A percentile compares a stretch with the other conserved stretches of the same genome.
Evolutionary conservation across 306 rosid species (phyloP).

Genomic region (Glycine latifolia): DNA sequence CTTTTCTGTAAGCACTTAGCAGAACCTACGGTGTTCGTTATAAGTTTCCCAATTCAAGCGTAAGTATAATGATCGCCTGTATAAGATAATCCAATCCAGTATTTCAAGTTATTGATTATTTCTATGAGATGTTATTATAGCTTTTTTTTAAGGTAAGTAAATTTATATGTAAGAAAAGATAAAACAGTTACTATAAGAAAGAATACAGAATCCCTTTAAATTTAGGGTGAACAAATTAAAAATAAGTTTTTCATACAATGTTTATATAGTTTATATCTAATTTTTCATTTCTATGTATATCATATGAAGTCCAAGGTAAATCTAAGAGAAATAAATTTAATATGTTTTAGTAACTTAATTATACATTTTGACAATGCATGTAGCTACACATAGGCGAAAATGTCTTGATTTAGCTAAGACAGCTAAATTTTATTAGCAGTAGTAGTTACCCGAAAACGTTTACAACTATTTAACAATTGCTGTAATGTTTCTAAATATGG

Average conservation of each 20-base stretch:
- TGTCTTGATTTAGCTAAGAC: not conserved
- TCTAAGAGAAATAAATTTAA: not conserved
- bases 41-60: not conserved
- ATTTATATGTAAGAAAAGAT: not conserved
- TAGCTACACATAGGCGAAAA: not conserved
- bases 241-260: not conserved
- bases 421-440: not conserved
- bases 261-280: conserved; percentile 9
- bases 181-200: not conserved
- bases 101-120: not conserved
- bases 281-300: not conserved
- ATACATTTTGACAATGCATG: too few species aligned
- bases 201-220: not conserved
- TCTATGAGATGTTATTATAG: not conserved
- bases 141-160: not conserved
- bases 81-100: not conserved
- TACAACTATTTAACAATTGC: not conserved
- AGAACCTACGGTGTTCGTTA: not conserved
- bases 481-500: conserved; percentile 23
- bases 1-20: not conserved
- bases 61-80: not conserved
- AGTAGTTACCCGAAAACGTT: not conserved
- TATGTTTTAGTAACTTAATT: too few species aligned
- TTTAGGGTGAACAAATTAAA: not conserved
- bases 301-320: not conserved